Evolutionary conservation across 331 rosid species (phyloP).

Genomic region (Cydonia oblonga): DNA sequence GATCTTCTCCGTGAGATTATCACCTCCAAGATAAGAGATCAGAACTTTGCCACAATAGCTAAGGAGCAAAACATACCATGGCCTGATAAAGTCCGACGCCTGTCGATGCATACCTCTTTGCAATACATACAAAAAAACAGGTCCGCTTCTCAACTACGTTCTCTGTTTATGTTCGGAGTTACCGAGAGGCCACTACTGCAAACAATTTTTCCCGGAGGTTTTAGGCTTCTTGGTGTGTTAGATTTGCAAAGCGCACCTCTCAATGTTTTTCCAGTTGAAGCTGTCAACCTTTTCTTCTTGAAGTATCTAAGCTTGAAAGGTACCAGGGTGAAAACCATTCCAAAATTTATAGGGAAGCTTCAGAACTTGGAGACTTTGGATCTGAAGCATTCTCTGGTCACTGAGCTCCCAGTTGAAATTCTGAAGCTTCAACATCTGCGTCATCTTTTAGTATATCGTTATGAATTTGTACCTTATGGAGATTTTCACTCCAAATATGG

Average conservation of each 20-base stretch:
- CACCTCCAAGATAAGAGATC: not conserved
- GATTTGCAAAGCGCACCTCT: not conserved
- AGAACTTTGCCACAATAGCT: not conserved
- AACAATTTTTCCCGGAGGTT: not conserved
- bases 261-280: not conserved
- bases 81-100: conserved; percentile 1
- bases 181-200: not conserved
- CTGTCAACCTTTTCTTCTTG: not conserved
- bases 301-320: conserved; percentile 16
- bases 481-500: not conserved
- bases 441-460: not conserved
- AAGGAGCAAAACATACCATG: not conserved
- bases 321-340: conserved; percentile 9
- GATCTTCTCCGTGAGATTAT: not conserved
- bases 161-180: not conserved
- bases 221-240: conserved; percentile 7
- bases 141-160: conserved; percentile 3
- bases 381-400: conserved; percentile 3
- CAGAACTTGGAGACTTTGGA: conserved; percentile 13
- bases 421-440: conserved; percentile 1
- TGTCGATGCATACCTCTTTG: not conserved
- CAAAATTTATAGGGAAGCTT: conserved; percentile 11
- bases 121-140: not conserved
- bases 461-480: not conserved
- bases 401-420: conserved; percentile 13